Base-by-base conservation (phyloP, 192 early-diverging fungal genomes). In the Linnemannia zychae region DNA sequence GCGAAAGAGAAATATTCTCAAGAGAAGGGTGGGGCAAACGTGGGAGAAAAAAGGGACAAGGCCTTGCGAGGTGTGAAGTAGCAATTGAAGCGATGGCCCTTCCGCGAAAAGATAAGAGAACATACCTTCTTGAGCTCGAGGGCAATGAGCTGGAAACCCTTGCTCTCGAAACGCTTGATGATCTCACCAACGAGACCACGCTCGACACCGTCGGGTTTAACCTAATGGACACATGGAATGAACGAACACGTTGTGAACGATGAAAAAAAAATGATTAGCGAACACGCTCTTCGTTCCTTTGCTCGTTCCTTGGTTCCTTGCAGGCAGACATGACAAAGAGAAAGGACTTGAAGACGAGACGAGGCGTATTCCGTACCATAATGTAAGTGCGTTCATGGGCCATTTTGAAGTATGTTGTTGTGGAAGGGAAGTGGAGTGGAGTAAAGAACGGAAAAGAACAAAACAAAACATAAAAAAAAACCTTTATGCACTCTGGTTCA, bases 71-170 rank as follows among this genome's bases (percentile, higher is more conserved):
- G 38, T 18, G 36, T 36, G 33, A 24, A 36, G 24, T 47, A 46
- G 40, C 40, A 71, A 49, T 48, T 71, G 46, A 67, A 40, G 70
- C 44, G 18, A 48, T 28, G 15, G 15, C 37, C 24, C 38, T 36
- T 31, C 5, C n/a, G 70, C 40, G 22, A 31, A 36, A 48, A 34
- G 1, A 76, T 87, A 46, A 24, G 47, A 48, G 28, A 31, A 77
- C 82, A 22, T 85, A 85, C 83, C n/a, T 60, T 91, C 75, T 93
- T 71, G 65, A 94, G 90, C 92, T 97, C 96, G 74, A 98, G 91
- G 48, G 91, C 97, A 52, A 97, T 93, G 28, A 98, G 93, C 90
- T 97, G 97, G 93, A 96, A 98, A 31, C 97, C 97, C 86, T 94
- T 93, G 72, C 89, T 90, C 91, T 98, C 96, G 88, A 97, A 98